phyloP scores from a whole-genome alignment of 2,329 filamentous ascomycete genomes.

The Drechslerella dactyloides region DNA sequence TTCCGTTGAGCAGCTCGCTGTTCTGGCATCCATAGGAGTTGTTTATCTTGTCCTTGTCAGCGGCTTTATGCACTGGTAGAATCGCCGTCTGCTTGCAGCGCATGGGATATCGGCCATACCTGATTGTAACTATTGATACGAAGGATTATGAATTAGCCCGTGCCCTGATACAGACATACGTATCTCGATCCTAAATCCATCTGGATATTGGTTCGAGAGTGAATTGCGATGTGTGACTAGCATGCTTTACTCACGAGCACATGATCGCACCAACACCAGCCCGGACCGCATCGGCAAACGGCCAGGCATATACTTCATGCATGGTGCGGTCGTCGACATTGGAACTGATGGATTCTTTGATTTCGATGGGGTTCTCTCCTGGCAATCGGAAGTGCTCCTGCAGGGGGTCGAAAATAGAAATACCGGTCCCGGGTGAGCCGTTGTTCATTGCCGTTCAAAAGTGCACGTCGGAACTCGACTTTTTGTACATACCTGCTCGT shows the following conservation, averaged over 20 bases:
- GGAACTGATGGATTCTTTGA: constrained; percentile 64
- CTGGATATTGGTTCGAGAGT: constrained; percentile 31
- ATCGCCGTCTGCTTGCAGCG: constrained; percentile 39
- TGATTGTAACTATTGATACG: constrained; percentile 53
- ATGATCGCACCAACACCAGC: constrained; percentile 71
- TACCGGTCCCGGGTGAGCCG: constrained; percentile 19
- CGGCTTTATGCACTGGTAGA: constrained; percentile 52
- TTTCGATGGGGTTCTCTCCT: constrained; percentile 54
- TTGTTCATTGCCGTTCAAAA: constrained; percentile 37
- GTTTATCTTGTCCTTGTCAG: constrained; percentile 60
- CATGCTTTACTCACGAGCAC: constrained; percentile 61
- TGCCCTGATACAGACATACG: too few relatives aligned
- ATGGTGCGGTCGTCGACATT: constrained; percentile 75
- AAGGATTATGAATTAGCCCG: constrained; percentile 38
- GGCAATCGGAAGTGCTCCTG: constrained; percentile 49
- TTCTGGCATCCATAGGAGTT: constrained; percentile 64
- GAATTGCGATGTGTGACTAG: constrained; percentile 22
- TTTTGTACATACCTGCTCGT: constrained; percentile 50
- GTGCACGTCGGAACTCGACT: constrained; percentile 41
- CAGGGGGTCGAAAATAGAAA: constrained; percentile 55
- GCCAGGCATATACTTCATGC: constrained; percentile 79
- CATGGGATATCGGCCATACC: constrained; percentile 33
- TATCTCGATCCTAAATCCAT: constrained; percentile 25
- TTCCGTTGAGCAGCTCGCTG: constrained; percentile 61
- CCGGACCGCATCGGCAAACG: constrained; percentile 74